Conservation (phyloP, 192 early-diverging fungal species). For the Backusella psychrophila region DNA sequence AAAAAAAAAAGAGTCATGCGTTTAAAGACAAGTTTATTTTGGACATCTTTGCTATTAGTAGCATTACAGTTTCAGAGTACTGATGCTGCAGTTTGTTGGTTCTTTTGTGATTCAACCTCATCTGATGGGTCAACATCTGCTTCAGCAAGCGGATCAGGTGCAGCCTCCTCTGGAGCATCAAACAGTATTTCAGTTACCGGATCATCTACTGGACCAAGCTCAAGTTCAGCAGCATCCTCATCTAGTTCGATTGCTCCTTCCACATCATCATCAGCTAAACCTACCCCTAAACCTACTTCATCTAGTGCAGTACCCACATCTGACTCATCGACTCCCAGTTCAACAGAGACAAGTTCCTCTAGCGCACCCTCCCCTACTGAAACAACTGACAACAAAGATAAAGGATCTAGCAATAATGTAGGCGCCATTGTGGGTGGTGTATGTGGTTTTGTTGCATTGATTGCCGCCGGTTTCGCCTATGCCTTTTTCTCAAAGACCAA, state of each 20-base stretch:
- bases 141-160: not conserved
- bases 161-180: not conserved
- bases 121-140: not conserved
- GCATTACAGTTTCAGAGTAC: not conserved
- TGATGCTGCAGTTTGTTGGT: not conserved
- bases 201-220: not conserved
- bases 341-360: not conserved
- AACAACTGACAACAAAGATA: not conserved
- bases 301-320: not conserved
- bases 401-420: conserved; percentile 14
- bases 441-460: conserved; percentile 31
- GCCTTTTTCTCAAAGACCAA: conserved; percentile 36
- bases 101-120: conserved; percentile 1
- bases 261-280: not conserved
- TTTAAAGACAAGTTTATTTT: not conserved
- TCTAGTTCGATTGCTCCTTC: not conserved
- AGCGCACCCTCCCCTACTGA: not conserved
- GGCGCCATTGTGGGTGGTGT: conserved; percentile 32
- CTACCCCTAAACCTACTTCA: not conserved
- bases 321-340: not conserved
- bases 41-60: not conserved
- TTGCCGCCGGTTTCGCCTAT: conserved; percentile 35
- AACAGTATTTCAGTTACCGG: not conserved
- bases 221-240: not conserved
- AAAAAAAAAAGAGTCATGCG: not conserved